Conservation (phyloP, 768 basidiomycete genomes). For the Rubroboletus satanas region DNA sequence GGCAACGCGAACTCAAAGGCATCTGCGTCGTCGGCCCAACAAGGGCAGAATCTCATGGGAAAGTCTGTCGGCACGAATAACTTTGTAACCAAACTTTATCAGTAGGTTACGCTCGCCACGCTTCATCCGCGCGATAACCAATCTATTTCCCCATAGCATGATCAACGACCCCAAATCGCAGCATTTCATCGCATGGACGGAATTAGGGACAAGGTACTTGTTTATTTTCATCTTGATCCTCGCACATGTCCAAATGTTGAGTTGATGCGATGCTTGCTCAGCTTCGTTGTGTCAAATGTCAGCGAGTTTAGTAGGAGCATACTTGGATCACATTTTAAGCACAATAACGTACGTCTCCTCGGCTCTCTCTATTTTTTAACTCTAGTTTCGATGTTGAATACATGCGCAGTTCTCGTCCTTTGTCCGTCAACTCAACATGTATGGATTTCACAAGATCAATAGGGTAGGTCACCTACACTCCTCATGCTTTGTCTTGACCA, state of each 20-base stretch:
- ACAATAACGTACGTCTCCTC: conserved; percentile 67
- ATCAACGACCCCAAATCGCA: conserved; percentile 79
- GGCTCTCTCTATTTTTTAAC: conserved; percentile 20
- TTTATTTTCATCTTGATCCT: not conserved
- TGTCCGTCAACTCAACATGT: conserved; percentile 94
- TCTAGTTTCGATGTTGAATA: conserved; percentile 1
- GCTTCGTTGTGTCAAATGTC: conserved; percentile 82
- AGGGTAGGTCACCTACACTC: conserved; percentile 46
- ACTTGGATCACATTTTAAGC: conserved; percentile 84
- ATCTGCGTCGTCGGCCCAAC: conserved; percentile 15
- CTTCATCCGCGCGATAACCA: not conserved
- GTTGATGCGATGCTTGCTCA: conserved; percentile 12
- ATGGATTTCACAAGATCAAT: conserved; percentile 93
- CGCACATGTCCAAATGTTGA: not conserved
- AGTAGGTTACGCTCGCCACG: conserved; percentile 44
- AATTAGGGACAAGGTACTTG: conserved; percentile 61
- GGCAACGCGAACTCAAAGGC: conserved; percentile 13
- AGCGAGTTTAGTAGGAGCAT: conserved; percentile 84
- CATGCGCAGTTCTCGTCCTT: conserved; percentile 80
- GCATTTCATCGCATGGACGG: conserved; percentile 80
- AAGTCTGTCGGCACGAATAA: conserved; percentile 72
- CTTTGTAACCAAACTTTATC: conserved; percentile 86
- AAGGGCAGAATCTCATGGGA: conserved; percentile 53
- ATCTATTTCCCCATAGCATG: conserved; percentile 50
- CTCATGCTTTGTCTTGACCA: not conserved